Evolutionary conservation across 2,329 filamentous ascomycete species (phyloP).

Genomic region (Fonsecaea pedrosoi): DNA sequence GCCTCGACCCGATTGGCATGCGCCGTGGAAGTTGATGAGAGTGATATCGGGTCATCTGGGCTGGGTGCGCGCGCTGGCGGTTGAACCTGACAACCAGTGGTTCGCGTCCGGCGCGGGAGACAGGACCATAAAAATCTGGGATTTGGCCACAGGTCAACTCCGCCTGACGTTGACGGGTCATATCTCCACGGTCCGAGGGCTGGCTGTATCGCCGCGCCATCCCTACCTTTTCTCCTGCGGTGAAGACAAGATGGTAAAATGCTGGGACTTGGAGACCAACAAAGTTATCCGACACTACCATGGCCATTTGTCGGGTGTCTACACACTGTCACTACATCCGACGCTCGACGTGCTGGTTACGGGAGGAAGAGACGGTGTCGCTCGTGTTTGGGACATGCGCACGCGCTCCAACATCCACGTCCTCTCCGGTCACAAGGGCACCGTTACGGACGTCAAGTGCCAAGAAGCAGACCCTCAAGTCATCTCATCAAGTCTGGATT

Average conservation of each 20-base stretch:
- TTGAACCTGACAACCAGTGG: constrained; percentile 97
- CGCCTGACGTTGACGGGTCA: constrained; percentile 89
- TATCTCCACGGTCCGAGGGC: constrained; percentile 88
- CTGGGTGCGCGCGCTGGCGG: constrained; percentile 87
- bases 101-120: constrained; percentile 96
- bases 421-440: constrained; percentile 85
- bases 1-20: constrained; percentile 90
- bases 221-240: constrained; percentile 97
- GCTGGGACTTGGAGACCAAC: constrained; percentile 99
- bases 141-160: constrained; percentile 85
- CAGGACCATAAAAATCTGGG: constrained; percentile 98
- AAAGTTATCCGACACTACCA: constrained; percentile 98
- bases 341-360: constrained; percentile 94
- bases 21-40: constrained; percentile 97
- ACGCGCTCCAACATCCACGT: constrained; percentile 96
- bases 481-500: constrained; percentile 90
- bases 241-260: constrained; percentile 99
- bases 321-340: constrained; percentile 90
- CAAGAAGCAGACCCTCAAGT: constrained; percentile 97
- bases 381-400: constrained; percentile 97
- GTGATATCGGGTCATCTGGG: constrained; percentile 96
- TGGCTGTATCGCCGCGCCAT: constrained; percentile 90
- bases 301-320: constrained; percentile 94
- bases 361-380: constrained; percentile 91
- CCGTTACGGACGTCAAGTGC: constrained; percentile 85